A percentile compares a stretch with the other conserved stretches of the same genome.
Conservation (phyloP, 495 filamentous ascomycete species). For the Penicillium maclennaniae region DNA sequence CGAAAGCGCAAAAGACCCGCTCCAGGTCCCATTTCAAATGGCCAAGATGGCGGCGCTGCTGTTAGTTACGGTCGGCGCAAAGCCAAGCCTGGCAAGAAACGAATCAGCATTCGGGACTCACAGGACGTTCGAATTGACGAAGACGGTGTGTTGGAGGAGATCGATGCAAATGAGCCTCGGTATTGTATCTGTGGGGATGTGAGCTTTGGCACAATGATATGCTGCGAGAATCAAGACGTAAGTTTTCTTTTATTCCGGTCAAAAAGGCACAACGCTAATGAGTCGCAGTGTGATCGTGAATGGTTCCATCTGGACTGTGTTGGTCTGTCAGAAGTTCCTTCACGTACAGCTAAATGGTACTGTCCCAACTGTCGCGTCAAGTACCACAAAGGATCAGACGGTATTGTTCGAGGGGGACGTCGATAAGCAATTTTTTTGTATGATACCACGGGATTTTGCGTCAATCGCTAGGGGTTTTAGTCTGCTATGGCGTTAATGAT, state of each 20-base stretch:
- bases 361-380: slow-evolving; percentile 79
- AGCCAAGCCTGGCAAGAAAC: slow-evolving; percentile 64
- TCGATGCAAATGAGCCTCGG: slow-evolving; percentile 80
- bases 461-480: slow-evolving; percentile 4
- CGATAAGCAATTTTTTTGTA: slow-evolving; percentile 25
- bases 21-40: slow-evolving; percentile 67
- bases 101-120: slow-evolving; percentile 34
- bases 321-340: slow-evolving; percentile 68
- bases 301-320: slow-evolving; percentile 97
- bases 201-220: slow-evolving; percentile 92
- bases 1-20: slow-evolving; percentile 67
- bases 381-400: slow-evolving; percentile 52
- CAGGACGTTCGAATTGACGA: slow-evolving; percentile 46
- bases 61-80: slow-evolving; percentile 76
- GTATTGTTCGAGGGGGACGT: slow-evolving; percentile 36
- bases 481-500: not conserved
- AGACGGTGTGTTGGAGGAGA: slow-evolving; percentile 58
- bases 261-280: slow-evolving; percentile 16
- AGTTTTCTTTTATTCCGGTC: slow-evolving; percentile 35
- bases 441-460: slow-evolving; percentile 31
- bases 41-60: slow-evolving; percentile 67
- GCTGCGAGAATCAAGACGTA: slow-evolving; percentile 87
- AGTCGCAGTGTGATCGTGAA: slow-evolving; percentile 61
- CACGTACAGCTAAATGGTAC: slow-evolving; percentile 85
- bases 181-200: slow-evolving; percentile 93